Evolutionary conservation across 192 early-diverging fungal genomes (phyloP).

Genomic region (Physocladia obscura): DNA sequence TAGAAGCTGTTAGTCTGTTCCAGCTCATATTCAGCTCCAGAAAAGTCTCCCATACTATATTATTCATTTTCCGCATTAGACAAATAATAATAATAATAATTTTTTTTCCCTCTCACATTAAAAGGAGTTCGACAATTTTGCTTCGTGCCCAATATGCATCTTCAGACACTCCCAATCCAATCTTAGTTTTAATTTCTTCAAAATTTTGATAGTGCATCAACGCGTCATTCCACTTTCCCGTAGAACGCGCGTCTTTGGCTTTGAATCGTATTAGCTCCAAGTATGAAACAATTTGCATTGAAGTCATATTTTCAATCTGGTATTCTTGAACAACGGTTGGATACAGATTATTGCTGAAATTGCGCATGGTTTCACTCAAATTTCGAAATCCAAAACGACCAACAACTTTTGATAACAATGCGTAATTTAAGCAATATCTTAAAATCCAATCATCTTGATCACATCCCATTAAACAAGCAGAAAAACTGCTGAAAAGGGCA

Average conservation of each 20-base stretch:
- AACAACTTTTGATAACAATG: neutral
- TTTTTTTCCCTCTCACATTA: conserved; percentile 2
- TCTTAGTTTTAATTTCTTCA: neutral
- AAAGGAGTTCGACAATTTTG: conserved; percentile 11
- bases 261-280: neutral
- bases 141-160: conserved; percentile 9
- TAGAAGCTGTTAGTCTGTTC: conserved; percentile 1
- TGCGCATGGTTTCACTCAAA: neutral
- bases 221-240: neutral
- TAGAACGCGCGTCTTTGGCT: neutral
- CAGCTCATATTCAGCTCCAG: conserved; percentile 17
- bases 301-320: conserved; percentile 5
- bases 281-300: neutral
- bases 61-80: neutral
- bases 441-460: conserved; percentile 13
- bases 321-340: neutral
- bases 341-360: neutral
- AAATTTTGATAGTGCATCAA: neutral
- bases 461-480: conserved; percentile 12
- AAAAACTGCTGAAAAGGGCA: neutral
- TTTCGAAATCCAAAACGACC: neutral
- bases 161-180: conserved; percentile 12
- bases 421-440: conserved; percentile 11
- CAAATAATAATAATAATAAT: neutral
- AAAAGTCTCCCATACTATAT: conserved; percentile 15